Evolutionary conservation across 192 early-diverging fungal species (phyloP).

Genomic region (Physocladia obscura): DNA sequence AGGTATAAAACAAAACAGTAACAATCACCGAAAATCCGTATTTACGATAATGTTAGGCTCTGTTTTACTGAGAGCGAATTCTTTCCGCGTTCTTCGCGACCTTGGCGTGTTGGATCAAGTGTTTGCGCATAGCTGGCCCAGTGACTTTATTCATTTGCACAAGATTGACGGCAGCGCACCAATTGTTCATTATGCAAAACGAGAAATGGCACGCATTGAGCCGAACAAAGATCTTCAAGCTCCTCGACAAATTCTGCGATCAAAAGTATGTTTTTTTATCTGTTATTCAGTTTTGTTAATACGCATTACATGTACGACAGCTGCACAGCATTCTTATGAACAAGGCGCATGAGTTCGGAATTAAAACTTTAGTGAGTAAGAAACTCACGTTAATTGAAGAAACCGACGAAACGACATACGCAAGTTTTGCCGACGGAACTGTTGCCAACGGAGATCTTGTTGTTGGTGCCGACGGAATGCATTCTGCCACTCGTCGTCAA

Average conservation of each 20-base stretch:
- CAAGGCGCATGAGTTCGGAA: neutral
- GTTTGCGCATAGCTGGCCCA: neutral
- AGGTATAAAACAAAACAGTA: no score
- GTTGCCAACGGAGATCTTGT: conserved; percentile 1
- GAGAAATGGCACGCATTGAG: neutral
- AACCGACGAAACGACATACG: neutral
- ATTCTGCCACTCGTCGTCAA: conserved; percentile 5
- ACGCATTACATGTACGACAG: neutral
- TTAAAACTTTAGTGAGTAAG: neutral
- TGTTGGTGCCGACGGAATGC: conserved; percentile 22
- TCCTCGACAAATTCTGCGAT: neutral
- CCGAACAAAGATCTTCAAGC: neutral
- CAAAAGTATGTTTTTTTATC: neutral
- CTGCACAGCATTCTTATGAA: conserved; percentile 3
- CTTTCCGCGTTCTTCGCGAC: conserved; percentile 8
- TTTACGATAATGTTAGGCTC: no score
- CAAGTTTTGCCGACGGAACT: conserved; percentile 4
- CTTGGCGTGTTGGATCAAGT: conserved; percentile 25
- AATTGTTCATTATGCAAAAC: neutral
- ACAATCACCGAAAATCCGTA: no score
- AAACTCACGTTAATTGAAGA: neutral
- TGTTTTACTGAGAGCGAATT: conserved; percentile 15
- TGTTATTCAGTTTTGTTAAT: neutral
- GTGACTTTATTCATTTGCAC: neutral
- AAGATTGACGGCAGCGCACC: neutral